These are phyloP conservation scores for Leishmania lainsoni DNA, from an alignment of 208 protist species.

Conservation along the genomic window DNA sequence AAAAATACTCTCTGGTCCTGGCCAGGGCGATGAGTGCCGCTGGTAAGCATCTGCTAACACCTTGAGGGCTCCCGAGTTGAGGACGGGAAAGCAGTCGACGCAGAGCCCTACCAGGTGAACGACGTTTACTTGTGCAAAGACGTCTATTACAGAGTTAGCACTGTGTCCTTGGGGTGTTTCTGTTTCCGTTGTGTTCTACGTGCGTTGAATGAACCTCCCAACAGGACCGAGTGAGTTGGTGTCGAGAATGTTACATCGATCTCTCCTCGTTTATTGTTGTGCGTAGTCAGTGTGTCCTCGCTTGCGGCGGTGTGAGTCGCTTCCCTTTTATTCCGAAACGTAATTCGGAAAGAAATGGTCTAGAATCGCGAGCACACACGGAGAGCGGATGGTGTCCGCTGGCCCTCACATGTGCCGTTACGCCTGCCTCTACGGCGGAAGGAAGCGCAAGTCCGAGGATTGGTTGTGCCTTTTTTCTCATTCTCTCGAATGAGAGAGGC, in stretches of 20 bases:
- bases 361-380: neutral
- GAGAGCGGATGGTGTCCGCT: neutral
- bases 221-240: neutral
- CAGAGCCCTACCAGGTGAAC: neutral
- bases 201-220: neutral
- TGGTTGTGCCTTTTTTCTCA: neutral
- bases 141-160: neutral
- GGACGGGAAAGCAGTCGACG: neutral
- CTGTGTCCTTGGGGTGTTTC: neutral
- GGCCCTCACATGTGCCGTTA: neutral
- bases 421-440: neutral
- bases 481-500: neutral
- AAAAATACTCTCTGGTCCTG: constrained; percentile 30
- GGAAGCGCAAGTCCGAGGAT: neutral
- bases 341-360: neutral
- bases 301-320: neutral
- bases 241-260: neutral
- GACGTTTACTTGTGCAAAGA: neutral
- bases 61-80: neutral
- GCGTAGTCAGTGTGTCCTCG: neutral
- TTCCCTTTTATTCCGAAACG: neutral
- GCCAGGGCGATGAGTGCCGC: constrained; percentile 15
- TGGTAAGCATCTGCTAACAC: constrained; percentile 14
- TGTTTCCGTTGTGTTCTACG: neutral
- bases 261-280: too few relatives aligned